Percentiles rank a stretch among this genome's conserved stretches.
phyloP scores from a whole-genome alignment of 306 rosid species.

The Glycyrrhiza uralensis region DNA sequence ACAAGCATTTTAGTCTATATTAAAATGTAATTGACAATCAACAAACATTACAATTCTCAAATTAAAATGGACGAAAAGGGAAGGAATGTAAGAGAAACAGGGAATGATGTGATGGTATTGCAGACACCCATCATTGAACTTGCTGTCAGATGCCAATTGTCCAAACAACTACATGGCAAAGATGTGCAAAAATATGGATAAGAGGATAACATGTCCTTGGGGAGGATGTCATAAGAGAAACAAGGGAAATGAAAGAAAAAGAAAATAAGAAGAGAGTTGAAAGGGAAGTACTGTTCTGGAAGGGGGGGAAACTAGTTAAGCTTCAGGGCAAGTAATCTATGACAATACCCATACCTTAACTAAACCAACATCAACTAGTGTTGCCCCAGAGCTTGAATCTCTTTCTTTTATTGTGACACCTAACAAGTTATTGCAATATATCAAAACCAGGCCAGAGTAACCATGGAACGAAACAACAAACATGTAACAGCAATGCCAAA shows the following conservation, averaged over 20 bases:
- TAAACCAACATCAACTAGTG: constrained; percentile 90
- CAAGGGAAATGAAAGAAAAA: background rate
- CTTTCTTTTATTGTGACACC: constrained; percentile 78
- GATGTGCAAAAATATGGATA: background rate
- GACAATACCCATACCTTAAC: constrained; percentile 57
- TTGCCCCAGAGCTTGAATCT: constrained; percentile 43
- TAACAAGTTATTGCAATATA: constrained; percentile 33
- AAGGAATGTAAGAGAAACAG: constrained; percentile 3
- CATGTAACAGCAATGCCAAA: constrained; percentile 3
- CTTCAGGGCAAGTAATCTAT: constrained; percentile 7
- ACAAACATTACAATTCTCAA: constrained; percentile 10
- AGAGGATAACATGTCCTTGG: background rate
- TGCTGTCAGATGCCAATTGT: background rate
- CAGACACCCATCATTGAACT: background rate
- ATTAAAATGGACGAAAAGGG: constrained; percentile 13
- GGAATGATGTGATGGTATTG: background rate
- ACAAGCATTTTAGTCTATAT: constrained; percentile 1
- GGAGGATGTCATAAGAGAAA: background rate
- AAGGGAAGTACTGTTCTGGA: background rate
- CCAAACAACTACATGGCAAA: background rate
- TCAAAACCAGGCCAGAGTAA: constrained; percentile 17
- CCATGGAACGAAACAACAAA: constrained; percentile 22
- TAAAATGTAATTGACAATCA: background rate
- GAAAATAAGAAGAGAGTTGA: background rate
- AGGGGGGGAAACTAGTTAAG: background rate